Evolutionary conservation across 2,329 filamentous ascomycete genomes (phyloP), one percentile per base, ranked within the genome.

Genomic region (Ascocoryne sarcoides): DNA sequence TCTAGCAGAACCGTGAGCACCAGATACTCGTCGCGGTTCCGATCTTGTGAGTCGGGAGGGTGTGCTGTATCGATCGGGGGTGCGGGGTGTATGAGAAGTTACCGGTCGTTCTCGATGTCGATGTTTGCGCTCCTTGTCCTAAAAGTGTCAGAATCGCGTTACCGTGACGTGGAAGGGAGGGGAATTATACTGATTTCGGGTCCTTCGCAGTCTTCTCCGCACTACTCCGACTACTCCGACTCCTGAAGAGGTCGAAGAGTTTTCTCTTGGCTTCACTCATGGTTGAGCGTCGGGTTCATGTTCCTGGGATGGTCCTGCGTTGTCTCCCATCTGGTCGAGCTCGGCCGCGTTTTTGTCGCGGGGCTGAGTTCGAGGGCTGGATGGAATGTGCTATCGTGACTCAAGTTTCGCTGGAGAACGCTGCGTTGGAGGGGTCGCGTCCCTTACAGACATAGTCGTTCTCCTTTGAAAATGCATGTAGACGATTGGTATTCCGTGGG

Each of bases 221-320:
- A 12, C 4, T 29, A 4, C 4, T 28, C 5, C 65, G 61, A 39
- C 62, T 60, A 56, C 66, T 71, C 45, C 65, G 65, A 45, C 62
- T 67, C 47, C 71, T 67, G 49, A 76, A 64, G 40, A 77, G 59
- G 44, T 62, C 62, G 10, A 56, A 40, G 1, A 57, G 36, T 38
- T 49, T 55, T 29, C 38, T 47, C 40, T 55, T 56, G 14, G 49
- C 43, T 35, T 56, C 52, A 36, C 50, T 55, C 55, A 58, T 58
- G 37, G 18, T 47, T 31, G 21, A n/a, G n/a, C 17, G 17, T 40
- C 23, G 7, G 7, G 7, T 26, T 19, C 36, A 41, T 38, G 33
- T 34, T 39, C 12, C 17, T n/a, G 18, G 9, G 21, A 4, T 17
- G 15, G 18, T 10, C 15, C 31, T 14, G 17, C 8, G 15, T 10